A percentile compares a stretch with the other conserved stretches of the same genome.
Conservation (phyloP, 2,329 filamentous ascomycete genomes). For the Xylariomycetidae sp. region DNA sequence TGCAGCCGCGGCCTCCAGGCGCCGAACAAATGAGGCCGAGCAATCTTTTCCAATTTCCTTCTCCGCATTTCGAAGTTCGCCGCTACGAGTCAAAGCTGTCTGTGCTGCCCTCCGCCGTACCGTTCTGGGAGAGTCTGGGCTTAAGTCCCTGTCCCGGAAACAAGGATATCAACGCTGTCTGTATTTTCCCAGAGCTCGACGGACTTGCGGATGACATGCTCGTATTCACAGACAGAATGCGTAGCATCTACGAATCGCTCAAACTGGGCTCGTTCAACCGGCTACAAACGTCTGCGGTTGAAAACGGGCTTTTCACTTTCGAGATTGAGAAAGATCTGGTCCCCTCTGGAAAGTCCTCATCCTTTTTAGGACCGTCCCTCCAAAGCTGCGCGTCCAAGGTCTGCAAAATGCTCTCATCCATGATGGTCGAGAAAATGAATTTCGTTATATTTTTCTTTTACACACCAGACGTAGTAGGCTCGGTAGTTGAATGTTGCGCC, state of each 20-base stretch:
- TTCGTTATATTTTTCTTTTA: constrained; percentile 76
- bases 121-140: constrained; percentile 79
- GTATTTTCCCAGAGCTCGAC: constrained; percentile 63
- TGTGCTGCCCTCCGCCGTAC: constrained; percentile 66
- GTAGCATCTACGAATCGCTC: constrained; percentile 67
- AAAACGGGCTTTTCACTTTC: constrained; percentile 46
- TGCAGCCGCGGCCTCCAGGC: constrained; percentile 45
- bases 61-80: constrained; percentile 68
- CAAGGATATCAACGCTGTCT: constrained; percentile 68
- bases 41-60: constrained; percentile 57
- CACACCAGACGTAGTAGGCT: constrained; percentile 55
- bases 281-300: constrained; percentile 36
- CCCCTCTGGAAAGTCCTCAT: constrained; percentile 35
- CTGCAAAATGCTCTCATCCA: constrained; percentile 39
- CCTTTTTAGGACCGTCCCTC: constrained; percentile 40
- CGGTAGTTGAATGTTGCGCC: constrained; percentile 66
- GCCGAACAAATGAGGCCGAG: constrained; percentile 45
- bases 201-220: constrained; percentile 57
- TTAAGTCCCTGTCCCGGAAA: constrained; percentile 65
- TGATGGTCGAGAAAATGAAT: constrained; percentile 46
- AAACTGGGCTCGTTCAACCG: constrained; percentile 64
- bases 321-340: constrained; percentile 41
- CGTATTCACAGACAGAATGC: constrained; percentile 63
- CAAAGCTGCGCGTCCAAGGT: constrained; percentile 46
- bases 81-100: constrained; percentile 66